Evolutionary conservation across 768 basidiomycete genomes (phyloP), one percentile per base, ranked within the genome.

Genomic region (Pisolithus tinctorius): DNA sequence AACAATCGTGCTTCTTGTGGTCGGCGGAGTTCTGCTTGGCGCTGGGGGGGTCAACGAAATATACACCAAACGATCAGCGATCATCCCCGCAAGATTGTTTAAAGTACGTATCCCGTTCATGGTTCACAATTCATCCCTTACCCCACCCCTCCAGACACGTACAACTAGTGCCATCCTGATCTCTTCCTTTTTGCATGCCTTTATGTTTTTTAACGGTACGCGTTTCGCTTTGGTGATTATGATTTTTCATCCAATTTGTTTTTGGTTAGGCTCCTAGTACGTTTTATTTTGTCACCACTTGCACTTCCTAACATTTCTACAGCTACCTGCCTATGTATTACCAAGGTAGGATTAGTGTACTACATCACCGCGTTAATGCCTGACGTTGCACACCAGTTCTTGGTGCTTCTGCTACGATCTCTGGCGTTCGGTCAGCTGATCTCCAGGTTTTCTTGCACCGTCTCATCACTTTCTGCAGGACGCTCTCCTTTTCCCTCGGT

Each of bases 301-400:
- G 13, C 26, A 1, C 25, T 11, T 44, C 46, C 36, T 63, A 27
- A 65, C 37, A 6, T 26, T 9, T 47, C 11, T 38, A 26, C 29
- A 67, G 64, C 50, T 73, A 74, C 47, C 47, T 74, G 34, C 73
- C 74, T 3, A 55, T 74, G 47, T 74, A 72, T 53, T 75, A 68
- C 47, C 74, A 74, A 55, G 66, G 64, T 30, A 51, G 27, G 46
- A 23, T 50, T 23, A n/a, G 0, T 16, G 20, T 20, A 11, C 10
- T 30, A 26, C n/a, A 13, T 14, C 34, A 1, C 4, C 20, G 14
- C 47, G 7, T 13, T 16, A 23, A 25, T 26, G 44, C 57, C 38
- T 52, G n/a, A 45, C 5, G 5, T 11, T 25, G 3, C 8, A 41
- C 36, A 39, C 34, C 8, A 63, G 64, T 69, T 6, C 66, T 72